These are phyloP conservation scores for Hyaloscypha variabilis DNA, from an alignment of 495 filamentous ascomycete species.

Conservation along the genomic window DNA sequence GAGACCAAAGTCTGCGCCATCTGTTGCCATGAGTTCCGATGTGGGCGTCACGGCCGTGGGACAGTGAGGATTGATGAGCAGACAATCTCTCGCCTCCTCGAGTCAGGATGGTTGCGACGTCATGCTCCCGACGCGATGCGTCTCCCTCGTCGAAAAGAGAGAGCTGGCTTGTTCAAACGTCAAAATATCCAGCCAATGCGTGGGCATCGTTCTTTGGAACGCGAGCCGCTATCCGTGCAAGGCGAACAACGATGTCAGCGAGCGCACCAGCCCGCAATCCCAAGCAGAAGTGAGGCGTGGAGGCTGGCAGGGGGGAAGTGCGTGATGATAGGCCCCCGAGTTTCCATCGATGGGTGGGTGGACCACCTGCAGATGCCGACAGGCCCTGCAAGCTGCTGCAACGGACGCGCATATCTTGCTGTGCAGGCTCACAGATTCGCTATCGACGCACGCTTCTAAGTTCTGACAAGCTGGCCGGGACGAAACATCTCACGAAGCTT, in stretches of 20 bases:
- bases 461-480: no score
- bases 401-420: no score
- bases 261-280: background rate
- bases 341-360: slow-evolving; percentile 8
- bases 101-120: background rate
- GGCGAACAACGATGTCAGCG: background rate
- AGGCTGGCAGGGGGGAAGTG: background rate
- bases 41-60: background rate
- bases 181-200: no score
- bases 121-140: slow-evolving; percentile 7
- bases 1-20: background rate
- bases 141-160: background rate
- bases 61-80: background rate
- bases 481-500: no score
- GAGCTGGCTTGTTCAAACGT: background rate
- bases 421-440: no score
- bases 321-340: slow-evolving; percentile 8
- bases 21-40: background rate
- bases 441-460: no score
- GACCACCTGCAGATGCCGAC: no score
- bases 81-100: background rate
- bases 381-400: no score
- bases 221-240: no score
- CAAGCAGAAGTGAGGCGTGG: background rate
- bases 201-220: background rate